Percentiles rank a stretch among this genome's conserved stretches.
Evolutionary conservation across 148 eudicot genomes (phyloP).

Genomic region (Mesembryanthemum crystallinum): DNA sequence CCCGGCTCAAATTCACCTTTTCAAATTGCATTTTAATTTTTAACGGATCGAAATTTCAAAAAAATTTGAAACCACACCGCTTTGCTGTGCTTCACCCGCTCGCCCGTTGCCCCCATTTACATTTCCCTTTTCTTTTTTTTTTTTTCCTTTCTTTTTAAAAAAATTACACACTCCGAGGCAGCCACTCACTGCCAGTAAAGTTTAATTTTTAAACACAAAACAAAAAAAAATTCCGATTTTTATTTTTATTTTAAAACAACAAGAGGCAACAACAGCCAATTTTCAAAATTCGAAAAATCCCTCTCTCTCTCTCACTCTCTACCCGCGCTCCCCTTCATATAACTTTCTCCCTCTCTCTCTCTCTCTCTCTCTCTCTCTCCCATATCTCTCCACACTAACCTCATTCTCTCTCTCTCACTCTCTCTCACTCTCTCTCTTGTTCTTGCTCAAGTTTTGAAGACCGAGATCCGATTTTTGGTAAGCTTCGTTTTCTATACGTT

Average conservation of each 20-base stretch:
- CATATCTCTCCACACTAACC: neutral
- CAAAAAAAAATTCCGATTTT: neutral
- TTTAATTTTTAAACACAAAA: neutral
- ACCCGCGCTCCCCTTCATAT: slow-evolving; percentile 15
- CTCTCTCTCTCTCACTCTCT: slow-evolving; percentile 5
- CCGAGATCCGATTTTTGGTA: slow-evolving; percentile 12
- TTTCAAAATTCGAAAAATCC: slow-evolving; percentile 26
- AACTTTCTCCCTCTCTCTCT: neutral
- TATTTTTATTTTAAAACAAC: too few relatives aligned
- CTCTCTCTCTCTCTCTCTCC: slow-evolving; percentile 8
- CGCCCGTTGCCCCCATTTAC: neutral
- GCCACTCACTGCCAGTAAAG: neutral
- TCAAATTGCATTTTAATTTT: neutral
- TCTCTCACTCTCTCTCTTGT: neutral
- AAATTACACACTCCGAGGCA: neutral
- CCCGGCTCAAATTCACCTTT: too few relatives aligned
- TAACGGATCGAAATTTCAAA: slow-evolving; percentile 12
- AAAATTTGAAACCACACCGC: neutral
- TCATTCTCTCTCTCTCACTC: neutral
- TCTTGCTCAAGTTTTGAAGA: neutral
- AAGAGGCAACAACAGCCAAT: too few relatives aligned
- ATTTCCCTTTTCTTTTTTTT: neutral
- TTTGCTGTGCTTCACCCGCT: slow-evolving; percentile 1
- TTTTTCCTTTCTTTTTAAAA: too few relatives aligned
- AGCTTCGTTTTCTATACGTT: neutral